phyloP scores from a whole-genome alignment of 768 basidiomycete genomes.

The Boletus sp. region DNA sequence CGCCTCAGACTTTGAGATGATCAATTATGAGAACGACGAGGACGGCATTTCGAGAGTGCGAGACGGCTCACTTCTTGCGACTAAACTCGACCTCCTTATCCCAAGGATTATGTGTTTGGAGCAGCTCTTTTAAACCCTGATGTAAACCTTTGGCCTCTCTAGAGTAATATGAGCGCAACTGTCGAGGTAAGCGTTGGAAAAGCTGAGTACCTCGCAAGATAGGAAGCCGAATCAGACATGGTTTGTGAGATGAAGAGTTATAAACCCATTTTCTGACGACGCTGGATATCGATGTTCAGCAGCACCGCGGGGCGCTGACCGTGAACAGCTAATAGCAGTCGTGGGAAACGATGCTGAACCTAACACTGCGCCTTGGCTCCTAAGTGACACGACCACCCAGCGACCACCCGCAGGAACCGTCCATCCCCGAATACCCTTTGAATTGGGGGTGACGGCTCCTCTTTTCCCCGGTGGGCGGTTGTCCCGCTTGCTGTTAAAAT shows the following conservation, averaged over 20 bases:
- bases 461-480: background rate
- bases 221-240: slow-evolving; percentile 42
- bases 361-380: background rate
- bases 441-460: background rate
- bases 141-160: slow-evolving; percentile 81
- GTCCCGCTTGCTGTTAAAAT: background rate
- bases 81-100: slow-evolving; percentile 83
- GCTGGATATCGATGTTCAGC: slow-evolving; percentile 15
- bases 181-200: slow-evolving; percentile 1
- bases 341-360: slow-evolving; percentile 23
- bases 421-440: background rate
- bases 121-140: slow-evolving; percentile 68
- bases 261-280: slow-evolving; percentile 23
- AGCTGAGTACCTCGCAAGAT: slow-evolving; percentile 33
- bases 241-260: slow-evolving; percentile 12
- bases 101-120: slow-evolving; percentile 75
- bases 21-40: slow-evolving; percentile 6
- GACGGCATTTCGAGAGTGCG: slow-evolving; percentile 1
- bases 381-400: background rate
- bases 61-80: slow-evolving; percentile 69
- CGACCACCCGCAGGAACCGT: background rate
- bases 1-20: slow-evolving; percentile 55
- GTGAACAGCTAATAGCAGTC: slow-evolving; percentile 9
- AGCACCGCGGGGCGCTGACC: background rate
- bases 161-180: slow-evolving; percentile 7